Conservation (phyloP, 2,329 filamentous ascomycete genomes). For the Colletotrichum trifolii region DNA sequence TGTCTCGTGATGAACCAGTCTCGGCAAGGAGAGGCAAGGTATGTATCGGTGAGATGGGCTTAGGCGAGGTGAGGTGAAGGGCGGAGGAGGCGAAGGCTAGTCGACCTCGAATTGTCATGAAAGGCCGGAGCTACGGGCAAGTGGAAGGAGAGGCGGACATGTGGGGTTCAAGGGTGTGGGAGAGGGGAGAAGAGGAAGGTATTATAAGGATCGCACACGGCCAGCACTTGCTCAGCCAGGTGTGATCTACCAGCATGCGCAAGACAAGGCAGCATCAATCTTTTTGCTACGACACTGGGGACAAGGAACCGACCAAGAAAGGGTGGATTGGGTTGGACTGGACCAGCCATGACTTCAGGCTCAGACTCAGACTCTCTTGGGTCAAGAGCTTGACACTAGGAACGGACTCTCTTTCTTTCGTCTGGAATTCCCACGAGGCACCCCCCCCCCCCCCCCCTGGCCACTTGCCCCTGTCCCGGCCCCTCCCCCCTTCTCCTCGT, state of each 20-base stretch:
- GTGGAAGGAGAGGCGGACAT: constrained; percentile 27
- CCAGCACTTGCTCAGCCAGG: too few relatives aligned
- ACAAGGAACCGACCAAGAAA: not conserved
- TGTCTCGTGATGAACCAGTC: constrained; percentile 25
- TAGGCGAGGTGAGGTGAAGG: not conserved
- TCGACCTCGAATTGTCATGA: constrained; percentile 24
- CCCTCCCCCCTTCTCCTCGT: constrained; percentile 19
- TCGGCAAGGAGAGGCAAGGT: constrained; percentile 6
- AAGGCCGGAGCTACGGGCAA: constrained; percentile 34
- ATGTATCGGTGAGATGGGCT: not conserved
- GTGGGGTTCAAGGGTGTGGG: constrained; percentile 19
- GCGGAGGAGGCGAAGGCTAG: constrained; percentile 12
- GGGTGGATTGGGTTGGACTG: not conserved
- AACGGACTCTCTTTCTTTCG: constrained; percentile 36
- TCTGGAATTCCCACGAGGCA: constrained; percentile 34
- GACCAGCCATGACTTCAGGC: not conserved
- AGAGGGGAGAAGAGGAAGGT: constrained; percentile 16
- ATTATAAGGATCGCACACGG: constrained; percentile 29
- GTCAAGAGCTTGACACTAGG: constrained; percentile 20
- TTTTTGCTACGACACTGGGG: constrained; percentile 20
- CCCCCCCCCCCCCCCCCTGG: constrained; percentile 25
- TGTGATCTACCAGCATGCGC: too few relatives aligned
- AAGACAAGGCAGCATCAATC: constrained; percentile 22
- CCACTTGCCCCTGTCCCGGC: constrained; percentile 4
- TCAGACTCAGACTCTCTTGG: not conserved